phyloP scores from a whole-genome alignment of 2,329 filamentous ascomycete genomes.

The Coniochaeta sp. region DNA sequence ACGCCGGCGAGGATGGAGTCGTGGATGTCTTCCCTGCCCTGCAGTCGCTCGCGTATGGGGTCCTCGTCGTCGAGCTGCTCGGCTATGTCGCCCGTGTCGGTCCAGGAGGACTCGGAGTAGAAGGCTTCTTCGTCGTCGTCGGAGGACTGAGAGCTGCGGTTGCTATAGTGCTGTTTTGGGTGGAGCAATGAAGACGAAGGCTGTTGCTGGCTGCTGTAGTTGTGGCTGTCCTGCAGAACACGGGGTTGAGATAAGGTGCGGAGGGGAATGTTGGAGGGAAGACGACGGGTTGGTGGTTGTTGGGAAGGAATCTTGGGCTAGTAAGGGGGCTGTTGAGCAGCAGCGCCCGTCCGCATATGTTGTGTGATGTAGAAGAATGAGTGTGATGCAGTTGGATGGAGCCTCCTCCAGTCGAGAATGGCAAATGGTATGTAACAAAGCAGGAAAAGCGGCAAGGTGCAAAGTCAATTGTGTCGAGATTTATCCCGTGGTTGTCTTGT shows the following conservation, averaged over 20 bases:
- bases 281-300: constrained; percentile 57
- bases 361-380: too few relatives aligned
- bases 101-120: constrained; percentile 74
- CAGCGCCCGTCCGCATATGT: constrained; percentile 65
- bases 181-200: constrained; percentile 40
- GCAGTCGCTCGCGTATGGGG: constrained; percentile 67
- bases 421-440: too few relatives aligned
- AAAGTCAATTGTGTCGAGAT: not conserved
- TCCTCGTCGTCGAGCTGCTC: constrained; percentile 84
- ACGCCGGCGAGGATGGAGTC: constrained; percentile 49
- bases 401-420: constrained; percentile 5
- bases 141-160: constrained; percentile 38
- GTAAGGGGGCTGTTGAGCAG: constrained; percentile 67
- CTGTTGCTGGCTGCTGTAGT: too few relatives aligned
- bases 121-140: constrained; percentile 53
- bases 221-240: not conserved
- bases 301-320: constrained; percentile 77
- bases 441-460: not conserved
- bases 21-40: constrained; percentile 49
- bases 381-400: not conserved
- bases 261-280: constrained; percentile 80
- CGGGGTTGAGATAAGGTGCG: constrained; percentile 28
- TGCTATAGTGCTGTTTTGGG: constrained; percentile 38
- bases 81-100: constrained; percentile 89
- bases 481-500: too few relatives aligned